Evolutionary conservation across 352 stramenopile genomes (phyloP).

Genomic region (Albugo candida): DNA sequence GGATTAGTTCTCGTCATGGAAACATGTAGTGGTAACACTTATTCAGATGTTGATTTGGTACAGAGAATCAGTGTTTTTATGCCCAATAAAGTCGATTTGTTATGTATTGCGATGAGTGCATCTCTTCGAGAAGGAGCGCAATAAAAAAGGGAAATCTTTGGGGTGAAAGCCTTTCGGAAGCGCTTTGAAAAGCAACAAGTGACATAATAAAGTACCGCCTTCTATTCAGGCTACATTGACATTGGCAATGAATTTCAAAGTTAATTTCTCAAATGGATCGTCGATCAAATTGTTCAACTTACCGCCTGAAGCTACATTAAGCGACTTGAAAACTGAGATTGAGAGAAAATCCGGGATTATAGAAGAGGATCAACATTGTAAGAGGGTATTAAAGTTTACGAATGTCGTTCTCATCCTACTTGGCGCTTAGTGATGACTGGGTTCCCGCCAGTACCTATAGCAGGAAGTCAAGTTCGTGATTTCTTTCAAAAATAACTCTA

Average conservation of each 20-base stretch:
- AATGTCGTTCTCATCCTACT: constrained; percentile 1
- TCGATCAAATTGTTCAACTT: constrained; percentile 53
- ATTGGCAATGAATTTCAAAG: constrained; percentile 26
- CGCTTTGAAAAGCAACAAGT: no score
- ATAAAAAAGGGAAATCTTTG: no score
- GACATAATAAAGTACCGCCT: no score
- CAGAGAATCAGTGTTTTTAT: no score
- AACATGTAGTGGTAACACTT: no score
- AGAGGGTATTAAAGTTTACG: background rate
- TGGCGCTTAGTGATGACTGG: constrained; percentile 40
- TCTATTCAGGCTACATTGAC: background rate
- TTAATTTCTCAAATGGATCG: constrained; percentile 49
- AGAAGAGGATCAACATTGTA: constrained; percentile 41
- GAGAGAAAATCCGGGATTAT: constrained; percentile 34
- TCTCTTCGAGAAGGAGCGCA: no score
- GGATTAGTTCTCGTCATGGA: constrained; percentile 13
- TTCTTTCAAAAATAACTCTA: background rate
- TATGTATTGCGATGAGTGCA: no score
- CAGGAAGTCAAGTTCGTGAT: constrained; percentile 13
- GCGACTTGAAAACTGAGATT: constrained; percentile 26
- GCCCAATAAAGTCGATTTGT: no score
- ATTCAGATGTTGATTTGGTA: no score
- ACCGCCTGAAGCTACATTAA: constrained; percentile 34
- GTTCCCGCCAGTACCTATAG: constrained; percentile 45
- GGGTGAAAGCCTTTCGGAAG: no score